phyloP scores from a whole-genome alignment of 495 filamentous ascomycete species.

The Penicillium coffeae region DNA sequence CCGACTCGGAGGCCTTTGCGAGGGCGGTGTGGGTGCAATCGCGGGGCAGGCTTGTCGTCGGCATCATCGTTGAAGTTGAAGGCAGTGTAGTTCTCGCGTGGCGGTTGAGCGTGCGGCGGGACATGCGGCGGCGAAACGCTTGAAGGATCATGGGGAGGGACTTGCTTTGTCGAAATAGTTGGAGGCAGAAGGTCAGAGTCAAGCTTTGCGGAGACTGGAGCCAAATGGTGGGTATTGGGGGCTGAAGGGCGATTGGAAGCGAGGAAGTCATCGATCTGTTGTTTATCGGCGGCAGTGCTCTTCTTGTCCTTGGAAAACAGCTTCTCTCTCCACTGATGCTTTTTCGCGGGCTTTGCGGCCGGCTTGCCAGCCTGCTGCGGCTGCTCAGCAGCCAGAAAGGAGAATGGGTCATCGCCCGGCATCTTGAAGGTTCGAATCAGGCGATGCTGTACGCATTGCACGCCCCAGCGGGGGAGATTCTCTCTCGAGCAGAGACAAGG shows the following conservation, averaged over 20 bases:
- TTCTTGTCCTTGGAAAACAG: slow-evolving; percentile 46
- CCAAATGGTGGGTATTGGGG: neutral
- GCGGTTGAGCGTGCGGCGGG: slow-evolving; percentile 1
- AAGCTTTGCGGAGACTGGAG: slow-evolving; percentile 10
- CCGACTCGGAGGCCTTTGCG: slow-evolving; percentile 57
- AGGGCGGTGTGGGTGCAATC: slow-evolving; percentile 2
- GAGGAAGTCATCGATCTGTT: slow-evolving; percentile 48
- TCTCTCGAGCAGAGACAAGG: slow-evolving; percentile 4
- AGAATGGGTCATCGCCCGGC: slow-evolving; percentile 40
- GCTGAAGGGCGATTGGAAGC: slow-evolving; percentile 22
- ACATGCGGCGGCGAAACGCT: slow-evolving; percentile 15
- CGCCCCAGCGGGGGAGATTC: neutral
- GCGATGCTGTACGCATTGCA: neutral
- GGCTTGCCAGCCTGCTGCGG: slow-evolving; percentile 32
- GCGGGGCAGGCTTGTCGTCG: neutral
- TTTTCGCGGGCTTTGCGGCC: slow-evolving; percentile 23
- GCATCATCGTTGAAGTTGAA: slow-evolving; percentile 13
- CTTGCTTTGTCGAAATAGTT: slow-evolving; percentile 16
- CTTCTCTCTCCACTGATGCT: slow-evolving; percentile 47
- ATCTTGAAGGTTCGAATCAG: slow-evolving; percentile 20
- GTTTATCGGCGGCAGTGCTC: slow-evolving; percentile 25
- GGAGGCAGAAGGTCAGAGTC: slow-evolving; percentile 8
- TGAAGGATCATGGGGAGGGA: slow-evolving; percentile 23
- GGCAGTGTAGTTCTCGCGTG: slow-evolving; percentile 17
- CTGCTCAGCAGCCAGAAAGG: slow-evolving; percentile 35